Conservation (phyloP, 78 protist genomes). For the Tieghemostelium lacteum region DNA sequence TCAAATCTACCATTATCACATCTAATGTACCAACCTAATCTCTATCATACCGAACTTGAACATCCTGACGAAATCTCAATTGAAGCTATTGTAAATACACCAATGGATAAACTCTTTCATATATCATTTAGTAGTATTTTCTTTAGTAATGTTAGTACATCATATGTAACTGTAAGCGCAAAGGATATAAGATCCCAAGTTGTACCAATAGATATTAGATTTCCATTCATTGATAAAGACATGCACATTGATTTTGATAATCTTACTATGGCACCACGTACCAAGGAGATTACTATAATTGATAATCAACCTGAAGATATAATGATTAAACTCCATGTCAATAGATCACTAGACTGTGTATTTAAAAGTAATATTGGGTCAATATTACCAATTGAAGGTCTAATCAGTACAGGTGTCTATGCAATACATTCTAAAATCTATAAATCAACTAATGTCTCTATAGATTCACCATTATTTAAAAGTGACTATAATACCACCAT, state of each 20-base stretch:
- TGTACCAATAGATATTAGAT: background rate
- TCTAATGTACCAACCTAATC: background rate
- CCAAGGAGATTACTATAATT: background rate
- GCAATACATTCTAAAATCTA: background rate
- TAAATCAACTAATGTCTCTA: background rate
- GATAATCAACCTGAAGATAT: background rate
- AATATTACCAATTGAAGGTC: background rate
- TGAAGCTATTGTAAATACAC: background rate
- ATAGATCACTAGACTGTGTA: background rate
- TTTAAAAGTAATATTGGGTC: background rate
- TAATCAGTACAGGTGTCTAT: too few species aligned
- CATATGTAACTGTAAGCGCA: background rate
- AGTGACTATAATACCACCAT: background rate
- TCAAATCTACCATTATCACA: background rate
- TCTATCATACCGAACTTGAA: background rate
- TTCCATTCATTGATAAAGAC: background rate
- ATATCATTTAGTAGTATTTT: background rate
- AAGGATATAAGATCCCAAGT: background rate
- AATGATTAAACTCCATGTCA: background rate
- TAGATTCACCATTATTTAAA: background rate
- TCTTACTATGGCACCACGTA: background rate
- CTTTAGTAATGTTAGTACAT: too few species aligned
- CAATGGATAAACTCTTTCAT: background rate
- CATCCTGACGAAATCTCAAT: background rate
- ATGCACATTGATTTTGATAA: background rate